These are phyloP conservation scores for Stagonosporopsis rhizophila DNA, from an alignment of 2,329 filamentous ascomycete species.

Conservation along the genomic window DNA sequence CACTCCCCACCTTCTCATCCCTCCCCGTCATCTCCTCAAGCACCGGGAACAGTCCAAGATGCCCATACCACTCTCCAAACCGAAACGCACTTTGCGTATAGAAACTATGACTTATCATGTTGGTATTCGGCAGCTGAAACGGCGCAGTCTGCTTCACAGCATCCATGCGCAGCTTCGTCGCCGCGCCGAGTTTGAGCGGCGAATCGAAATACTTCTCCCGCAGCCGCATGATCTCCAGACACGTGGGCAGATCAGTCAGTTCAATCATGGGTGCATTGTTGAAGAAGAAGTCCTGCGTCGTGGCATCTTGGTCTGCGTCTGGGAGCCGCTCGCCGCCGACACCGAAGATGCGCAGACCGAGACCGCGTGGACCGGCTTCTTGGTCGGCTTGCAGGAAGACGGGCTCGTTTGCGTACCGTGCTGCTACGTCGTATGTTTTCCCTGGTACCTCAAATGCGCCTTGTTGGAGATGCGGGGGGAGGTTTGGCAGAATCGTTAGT, in stretches of 20 bases:
- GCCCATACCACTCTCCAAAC: conserved; percentile 40
- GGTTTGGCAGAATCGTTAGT: conserved; percentile 16
- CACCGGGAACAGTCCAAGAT: conserved; percentile 36
- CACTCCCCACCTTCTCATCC: conserved; percentile 28
- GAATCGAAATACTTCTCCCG: conserved; percentile 40
- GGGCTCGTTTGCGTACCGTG: conserved; percentile 48
- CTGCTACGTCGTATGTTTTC: conserved; percentile 43
- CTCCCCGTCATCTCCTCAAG: conserved; percentile 28
- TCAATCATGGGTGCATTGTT: conserved; percentile 46
- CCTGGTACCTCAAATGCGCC: conserved; percentile 47
- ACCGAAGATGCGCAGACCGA: conserved; percentile 48
- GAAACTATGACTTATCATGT: conserved; percentile 46
- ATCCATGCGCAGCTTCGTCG: conserved; percentile 41
- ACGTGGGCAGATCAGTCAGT: conserved; percentile 41
- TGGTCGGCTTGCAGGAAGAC: conserved; percentile 49
- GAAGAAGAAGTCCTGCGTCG: conserved; percentile 42
- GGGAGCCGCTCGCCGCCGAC: conserved; percentile 40
- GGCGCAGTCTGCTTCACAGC: conserved; percentile 39
- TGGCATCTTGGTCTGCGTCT: conserved; percentile 16
- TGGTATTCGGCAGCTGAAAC: conserved; percentile 38
- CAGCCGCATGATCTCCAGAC: conserved; percentile 42
- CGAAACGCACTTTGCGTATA: conserved; percentile 42
- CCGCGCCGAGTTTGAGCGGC: conserved; percentile 22
- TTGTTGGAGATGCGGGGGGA: conserved; percentile 46
- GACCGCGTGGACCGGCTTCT: conserved; percentile 44